Evolutionary conservation across 495 filamentous ascomycete species (phyloP).

Genomic region (Aspergillus heteromorphus): DNA sequence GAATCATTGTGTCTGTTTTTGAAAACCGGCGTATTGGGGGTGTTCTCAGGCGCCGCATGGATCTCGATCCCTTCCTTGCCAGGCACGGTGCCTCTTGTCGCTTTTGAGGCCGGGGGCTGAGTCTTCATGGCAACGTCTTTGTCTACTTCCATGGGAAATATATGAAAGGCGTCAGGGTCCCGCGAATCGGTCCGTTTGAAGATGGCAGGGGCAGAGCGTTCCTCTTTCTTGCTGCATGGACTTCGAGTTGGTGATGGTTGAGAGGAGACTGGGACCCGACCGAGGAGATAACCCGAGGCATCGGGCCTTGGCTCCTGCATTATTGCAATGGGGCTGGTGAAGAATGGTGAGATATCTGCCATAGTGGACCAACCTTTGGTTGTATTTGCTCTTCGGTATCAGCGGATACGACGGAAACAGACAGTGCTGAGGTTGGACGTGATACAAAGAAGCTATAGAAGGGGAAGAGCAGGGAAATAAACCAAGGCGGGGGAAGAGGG

Average conservation of each 20-base stretch:
- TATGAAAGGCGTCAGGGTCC: background rate
- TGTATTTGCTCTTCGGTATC: background rate
- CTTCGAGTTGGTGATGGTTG: background rate
- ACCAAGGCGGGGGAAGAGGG: background rate
- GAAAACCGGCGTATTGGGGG: constrained; percentile 25
- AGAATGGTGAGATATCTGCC: background rate
- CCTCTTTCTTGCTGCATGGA: background rate
- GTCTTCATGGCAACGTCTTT: background rate
- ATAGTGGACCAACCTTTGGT: background rate
- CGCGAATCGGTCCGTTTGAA: background rate
- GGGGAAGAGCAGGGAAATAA: background rate
- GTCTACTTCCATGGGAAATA: constrained; percentile 1
- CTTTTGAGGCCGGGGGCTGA: background rate
- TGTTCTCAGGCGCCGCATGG: constrained; percentile 12
- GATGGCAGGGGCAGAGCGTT: background rate
- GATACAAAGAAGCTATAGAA: background rate
- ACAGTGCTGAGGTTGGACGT: background rate
- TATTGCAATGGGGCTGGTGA: background rate
- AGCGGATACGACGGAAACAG: background rate
- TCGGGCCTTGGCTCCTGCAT: background rate
- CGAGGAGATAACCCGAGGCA: background rate
- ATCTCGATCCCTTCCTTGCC: constrained; percentile 2
- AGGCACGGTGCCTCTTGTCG: constrained; percentile 19
- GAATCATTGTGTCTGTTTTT: constrained; percentile 1
- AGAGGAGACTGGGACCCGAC: background rate